These are phyloP conservation scores for Phytophthora pseudosyringae DNA, from an alignment of 352 stramenopile genomes.

Conservation along the genomic window DNA sequence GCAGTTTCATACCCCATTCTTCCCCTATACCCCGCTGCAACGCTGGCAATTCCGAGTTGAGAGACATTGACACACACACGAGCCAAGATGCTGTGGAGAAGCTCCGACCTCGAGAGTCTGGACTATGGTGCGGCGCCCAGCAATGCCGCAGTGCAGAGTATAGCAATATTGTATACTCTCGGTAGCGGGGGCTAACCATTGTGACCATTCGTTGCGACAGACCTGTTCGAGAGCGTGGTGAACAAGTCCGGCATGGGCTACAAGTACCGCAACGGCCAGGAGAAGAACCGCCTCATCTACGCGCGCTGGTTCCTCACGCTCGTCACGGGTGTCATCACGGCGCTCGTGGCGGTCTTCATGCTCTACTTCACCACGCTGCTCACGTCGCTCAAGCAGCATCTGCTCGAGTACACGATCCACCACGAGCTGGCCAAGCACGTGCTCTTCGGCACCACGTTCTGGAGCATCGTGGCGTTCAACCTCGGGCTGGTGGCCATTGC, in stretches of 20 bases:
- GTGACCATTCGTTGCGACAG: conserved; percentile 31
- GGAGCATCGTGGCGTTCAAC: conserved; percentile 73
- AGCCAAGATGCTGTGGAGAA: conserved; percentile 63
- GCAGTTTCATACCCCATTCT: neutral
- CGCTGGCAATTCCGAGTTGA: conserved; percentile 8
- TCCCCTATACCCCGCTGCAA: neutral
- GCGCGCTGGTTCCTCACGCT: conserved; percentile 85
- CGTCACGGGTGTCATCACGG: conserved; percentile 74
- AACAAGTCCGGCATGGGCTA: conserved; percentile 88
- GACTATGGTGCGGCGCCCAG: conserved; percentile 69
- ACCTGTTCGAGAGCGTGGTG: conserved; percentile 88
- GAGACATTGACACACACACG: conserved; percentile 11
- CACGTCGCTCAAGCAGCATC: conserved; percentile 69
- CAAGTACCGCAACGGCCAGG: conserved; percentile 81
- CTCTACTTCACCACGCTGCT: conserved; percentile 82
- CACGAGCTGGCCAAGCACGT: conserved; percentile 65
- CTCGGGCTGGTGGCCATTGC: conserved; percentile 73
- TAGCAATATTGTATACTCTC: neutral
- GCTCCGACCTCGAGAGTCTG: conserved; percentile 76
- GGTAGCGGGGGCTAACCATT: neutral
- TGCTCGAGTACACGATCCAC: conserved; percentile 70
- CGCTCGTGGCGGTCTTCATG: conserved; percentile 79
- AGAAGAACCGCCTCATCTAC: conserved; percentile 82
- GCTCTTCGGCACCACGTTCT: conserved; percentile 80
- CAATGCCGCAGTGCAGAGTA: conserved; percentile 4